These are phyloP conservation scores for Lachnellula occidentalis DNA, from an alignment of 2,329 filamentous ascomycete species.

Conservation along the genomic window DNA sequence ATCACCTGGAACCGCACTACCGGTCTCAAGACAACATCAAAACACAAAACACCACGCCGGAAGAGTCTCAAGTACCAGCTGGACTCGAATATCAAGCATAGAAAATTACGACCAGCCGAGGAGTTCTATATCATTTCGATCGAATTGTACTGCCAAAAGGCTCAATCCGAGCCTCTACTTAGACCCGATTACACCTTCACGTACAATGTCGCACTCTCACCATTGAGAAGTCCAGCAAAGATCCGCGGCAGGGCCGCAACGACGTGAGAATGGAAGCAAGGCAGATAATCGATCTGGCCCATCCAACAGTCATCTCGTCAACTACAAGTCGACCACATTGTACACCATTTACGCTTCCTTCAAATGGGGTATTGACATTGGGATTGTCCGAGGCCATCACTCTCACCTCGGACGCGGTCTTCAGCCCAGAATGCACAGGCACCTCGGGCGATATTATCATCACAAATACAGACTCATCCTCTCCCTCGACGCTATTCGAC, in stretches of 20 bases:
- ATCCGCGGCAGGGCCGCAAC: slow-evolving; percentile 26
- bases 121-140: neutral
- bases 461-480: slow-evolving; percentile 12
- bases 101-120: neutral
- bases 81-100: too few relatives aligned
- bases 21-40: too few relatives aligned
- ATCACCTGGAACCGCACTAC: too few relatives aligned
- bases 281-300: slow-evolving; percentile 25
- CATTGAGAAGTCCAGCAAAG: slow-evolving; percentile 12
- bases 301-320: slow-evolving; percentile 29
- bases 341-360: slow-evolving; percentile 57
- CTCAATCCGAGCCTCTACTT: neutral
- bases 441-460: slow-evolving; percentile 27
- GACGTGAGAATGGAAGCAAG: slow-evolving; percentile 24
- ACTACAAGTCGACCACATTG: slow-evolving; percentile 43
- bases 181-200: neutral
- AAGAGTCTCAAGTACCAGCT: too few relatives aligned
- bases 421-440: slow-evolving; percentile 43
- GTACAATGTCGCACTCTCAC: slow-evolving; percentile 16
- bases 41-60: too few relatives aligned
- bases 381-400: slow-evolving; percentile 35
- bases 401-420: slow-evolving; percentile 43
- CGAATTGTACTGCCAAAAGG: neutral
- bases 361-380: slow-evolving; percentile 44
- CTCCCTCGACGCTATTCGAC: slow-evolving; percentile 36